Evolutionary conservation across 2,329 filamentous ascomycete species (phyloP), one percentile per base, ranked within the genome.

Genomic region (Calonectria pauciramosa): DNA sequence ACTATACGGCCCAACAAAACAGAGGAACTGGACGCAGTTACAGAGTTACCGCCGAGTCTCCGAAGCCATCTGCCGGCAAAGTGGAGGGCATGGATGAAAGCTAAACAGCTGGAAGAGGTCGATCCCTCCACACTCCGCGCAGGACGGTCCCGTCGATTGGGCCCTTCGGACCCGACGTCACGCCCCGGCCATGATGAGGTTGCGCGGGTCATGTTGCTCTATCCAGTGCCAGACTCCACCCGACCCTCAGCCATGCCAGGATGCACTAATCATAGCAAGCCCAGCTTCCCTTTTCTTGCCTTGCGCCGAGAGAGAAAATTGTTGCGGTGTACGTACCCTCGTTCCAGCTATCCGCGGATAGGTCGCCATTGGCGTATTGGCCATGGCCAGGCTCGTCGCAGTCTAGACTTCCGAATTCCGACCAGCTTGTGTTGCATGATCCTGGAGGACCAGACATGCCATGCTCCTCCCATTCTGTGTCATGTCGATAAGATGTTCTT

Each of bases 211-310:
- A 34, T 51, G 41, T 70, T 70, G 51, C 51, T 41, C 44, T 49
- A 72, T 72, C 52, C 18, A 68, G 70, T 14, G 41, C 36, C 23
- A 28, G 49, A 66, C 71, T 65, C 71, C 71, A 73, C 71, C 60
- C 71, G 51, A 20, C 67, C 60, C 38, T 67, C 60, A 52, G 59
- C n/a, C 23, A 51, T 30, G 38, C 32, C 41, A 14, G 59, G 28
- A 56, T 59, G 59, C 49, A 41, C 66, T 66, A 70, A 73, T 51
- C 26, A 63, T 26, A 23, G 16, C 20, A 14, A 63, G 28, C 52
- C 68, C 47, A 51, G 32, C 56, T 44, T 36, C 36, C 28, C 16
- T 41, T 38, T 67, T 34, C 49, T 16, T 28, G 38, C 59, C 36
- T 34, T 20, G 26, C 20, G 44, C 47, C 38, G 49, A 38, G 26